Conservation (phyloP, 257 asterid genomes). For the Fraxinus pennsylvanica region DNA sequence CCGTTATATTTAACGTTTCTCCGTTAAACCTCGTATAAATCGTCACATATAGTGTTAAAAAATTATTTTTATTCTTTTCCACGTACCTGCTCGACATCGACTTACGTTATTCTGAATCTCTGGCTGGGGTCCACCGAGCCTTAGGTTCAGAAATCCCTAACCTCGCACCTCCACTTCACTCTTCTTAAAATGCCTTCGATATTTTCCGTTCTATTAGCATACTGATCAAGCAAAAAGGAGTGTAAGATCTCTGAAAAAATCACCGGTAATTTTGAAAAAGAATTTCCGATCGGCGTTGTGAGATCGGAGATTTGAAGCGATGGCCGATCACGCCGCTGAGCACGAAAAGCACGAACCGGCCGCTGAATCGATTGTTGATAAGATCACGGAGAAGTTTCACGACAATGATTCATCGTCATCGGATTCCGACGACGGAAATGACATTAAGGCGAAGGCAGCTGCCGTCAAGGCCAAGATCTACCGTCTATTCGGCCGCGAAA, state of each 20-base stretch:
- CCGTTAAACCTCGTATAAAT: slow-evolving; percentile 36
- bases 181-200: slow-evolving; percentile 22
- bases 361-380: slow-evolving; percentile 64
- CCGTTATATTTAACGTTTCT: slow-evolving; percentile 19
- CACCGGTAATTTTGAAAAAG: background rate
- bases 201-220: background rate
- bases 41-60: background rate
- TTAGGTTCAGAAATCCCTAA: slow-evolving; percentile 36
- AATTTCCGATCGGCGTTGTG: slow-evolving; percentile 26
- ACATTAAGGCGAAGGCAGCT: slow-evolving; percentile 43
- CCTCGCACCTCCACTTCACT: slow-evolving; percentile 30
- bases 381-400: slow-evolving; percentile 69
- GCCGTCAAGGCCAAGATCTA: slow-evolving; percentile 70
- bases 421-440: slow-evolving; percentile 64
- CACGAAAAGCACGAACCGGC: slow-evolving; percentile 52
- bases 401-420: slow-evolving; percentile 69
- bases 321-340: slow-evolving; percentile 55
- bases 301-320: slow-evolving; percentile 39
- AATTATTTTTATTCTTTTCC: background rate
- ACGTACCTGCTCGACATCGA: slow-evolving; percentile 5
- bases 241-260: background rate
- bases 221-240: slow-evolving; percentile 16
- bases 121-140: slow-evolving; percentile 31
- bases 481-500: slow-evolving; percentile 87
- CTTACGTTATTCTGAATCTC: slow-evolving; percentile 27